These are phyloP conservation scores for Conticribra guillardii DNA, from an alignment of 108 stramenopile species.

Conservation along the genomic window DNA sequence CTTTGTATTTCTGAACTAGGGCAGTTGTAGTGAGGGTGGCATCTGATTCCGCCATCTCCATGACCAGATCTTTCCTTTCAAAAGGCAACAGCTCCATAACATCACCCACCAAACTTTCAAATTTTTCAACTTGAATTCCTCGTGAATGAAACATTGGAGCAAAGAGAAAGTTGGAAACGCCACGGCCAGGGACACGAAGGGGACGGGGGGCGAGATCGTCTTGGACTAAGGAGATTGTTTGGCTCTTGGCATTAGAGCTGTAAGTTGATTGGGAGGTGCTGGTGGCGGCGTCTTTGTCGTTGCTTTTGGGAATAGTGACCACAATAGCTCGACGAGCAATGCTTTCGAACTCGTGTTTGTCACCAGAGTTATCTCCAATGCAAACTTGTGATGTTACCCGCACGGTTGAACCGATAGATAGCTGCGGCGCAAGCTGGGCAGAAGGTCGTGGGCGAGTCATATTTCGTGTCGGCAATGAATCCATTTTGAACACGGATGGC, in stretches of 20 bases:
- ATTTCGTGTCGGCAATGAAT: too few species aligned
- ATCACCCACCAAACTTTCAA: constrained; percentile 9
- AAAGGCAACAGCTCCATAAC: constrained; percentile 29
- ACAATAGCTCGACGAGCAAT: constrained; percentile 42
- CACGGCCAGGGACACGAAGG: background rate
- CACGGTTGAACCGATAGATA: constrained; percentile 19
- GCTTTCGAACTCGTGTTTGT: background rate
- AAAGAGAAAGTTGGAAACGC: constrained; percentile 19
- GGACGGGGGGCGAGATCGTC: constrained; percentile 36
- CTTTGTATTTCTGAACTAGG: constrained; percentile 43
- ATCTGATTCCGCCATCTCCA: background rate
- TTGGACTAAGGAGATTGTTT: constrained; percentile 35
- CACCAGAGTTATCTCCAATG: background rate
- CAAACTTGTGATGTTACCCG: constrained; percentile 7
- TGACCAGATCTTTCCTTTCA: constrained; percentile 1
- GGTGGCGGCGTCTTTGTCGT: background rate
- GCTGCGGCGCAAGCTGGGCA: too few species aligned
- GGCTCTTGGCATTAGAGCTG: too few species aligned
- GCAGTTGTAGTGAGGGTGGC: background rate
- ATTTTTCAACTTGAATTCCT: constrained; percentile 21
- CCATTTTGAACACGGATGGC: too few species aligned
- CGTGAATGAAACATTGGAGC: constrained; percentile 26
- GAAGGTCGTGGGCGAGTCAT: too few species aligned
- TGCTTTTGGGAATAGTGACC: constrained; percentile 27
- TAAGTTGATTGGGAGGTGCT: too few species aligned